A percentile compares a stretch with the other conserved stretches of the same genome.
These are phyloP conservation scores for Colletotrichum sp. DNA, from an alignment of 2,329 filamentous ascomycete genomes.

Conservation along the genomic window DNA sequence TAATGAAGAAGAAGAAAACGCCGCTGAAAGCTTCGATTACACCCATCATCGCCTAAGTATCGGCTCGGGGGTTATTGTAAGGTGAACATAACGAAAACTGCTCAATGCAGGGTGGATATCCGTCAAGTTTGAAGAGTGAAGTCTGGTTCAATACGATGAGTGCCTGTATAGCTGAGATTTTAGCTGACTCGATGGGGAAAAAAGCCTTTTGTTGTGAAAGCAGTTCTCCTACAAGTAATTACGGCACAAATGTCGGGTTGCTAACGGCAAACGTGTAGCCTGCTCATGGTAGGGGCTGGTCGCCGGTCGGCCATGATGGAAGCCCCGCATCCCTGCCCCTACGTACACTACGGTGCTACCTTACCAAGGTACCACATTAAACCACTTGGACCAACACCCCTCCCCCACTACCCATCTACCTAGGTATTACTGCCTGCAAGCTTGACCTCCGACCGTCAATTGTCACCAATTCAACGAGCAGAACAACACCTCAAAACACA, in stretches of 20 bases:
- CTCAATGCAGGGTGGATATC: not conserved
- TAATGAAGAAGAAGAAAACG: slow-evolving; percentile 14
- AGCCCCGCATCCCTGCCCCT: not conserved
- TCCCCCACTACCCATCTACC: slow-evolving; percentile 11
- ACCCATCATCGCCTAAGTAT: not conserved
- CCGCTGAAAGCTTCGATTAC: not conserved
- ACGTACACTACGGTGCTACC: not conserved
- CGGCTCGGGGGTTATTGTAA: not conserved
- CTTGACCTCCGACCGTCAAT: not conserved
- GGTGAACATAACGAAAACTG: not conserved
- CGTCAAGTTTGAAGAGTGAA: not conserved
- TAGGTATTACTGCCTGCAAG: not conserved
- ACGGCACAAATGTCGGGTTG: not conserved
- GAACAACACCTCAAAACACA: not conserved
- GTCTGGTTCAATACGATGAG: not conserved
- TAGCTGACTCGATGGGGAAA: not conserved
- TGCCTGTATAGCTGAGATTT: not conserved
- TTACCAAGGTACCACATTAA: not conserved
- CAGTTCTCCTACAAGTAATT: not conserved
- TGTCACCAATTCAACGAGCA: not conserved
- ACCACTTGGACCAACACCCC: not conserved
- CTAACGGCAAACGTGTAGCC: not conserved
- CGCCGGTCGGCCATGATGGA: not conserved
- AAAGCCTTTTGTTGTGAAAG: not conserved
- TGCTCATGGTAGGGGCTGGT: not conserved